Conservation (phyloP, 805 yeast genomes). For the Starmera pachycereana region DNA sequence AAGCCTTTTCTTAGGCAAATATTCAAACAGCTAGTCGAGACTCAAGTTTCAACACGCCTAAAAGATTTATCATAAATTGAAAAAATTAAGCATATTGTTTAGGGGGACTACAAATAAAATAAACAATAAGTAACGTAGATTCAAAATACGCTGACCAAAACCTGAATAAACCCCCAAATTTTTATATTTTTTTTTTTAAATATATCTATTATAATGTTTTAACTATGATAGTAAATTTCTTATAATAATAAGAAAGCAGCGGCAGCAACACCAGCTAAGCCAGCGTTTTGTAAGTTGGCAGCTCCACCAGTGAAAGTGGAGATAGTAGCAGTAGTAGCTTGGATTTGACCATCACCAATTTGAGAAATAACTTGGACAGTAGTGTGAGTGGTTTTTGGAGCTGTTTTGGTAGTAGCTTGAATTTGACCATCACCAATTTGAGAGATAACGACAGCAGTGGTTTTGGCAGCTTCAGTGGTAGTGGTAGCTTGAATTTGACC, state of each 20-base stretch:
- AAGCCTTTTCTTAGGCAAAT: no score
- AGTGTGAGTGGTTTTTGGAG: conserved; percentile 21
- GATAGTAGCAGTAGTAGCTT: conserved; percentile 12
- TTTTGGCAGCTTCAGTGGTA: conserved; percentile 24
- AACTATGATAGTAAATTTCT: background rate
- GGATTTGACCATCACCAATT: conserved; percentile 11
- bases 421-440: conserved; percentile 13
- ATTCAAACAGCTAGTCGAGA: no score
- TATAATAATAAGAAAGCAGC: conserved; percentile 11
- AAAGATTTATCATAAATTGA: no score
- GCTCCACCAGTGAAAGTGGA: conserved; percentile 21
- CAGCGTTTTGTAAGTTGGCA: conserved; percentile 11
- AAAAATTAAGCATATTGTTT: no score
- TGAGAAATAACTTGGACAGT: conserved; percentile 34
- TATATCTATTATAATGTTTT: no score
- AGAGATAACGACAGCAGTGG: conserved; percentile 35
- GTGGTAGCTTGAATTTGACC: conserved; percentile 23
- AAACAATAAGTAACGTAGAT: no score
- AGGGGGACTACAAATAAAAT: no score
- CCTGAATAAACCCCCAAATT: no score
- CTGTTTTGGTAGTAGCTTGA: conserved; percentile 7
- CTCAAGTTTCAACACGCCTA: no score
- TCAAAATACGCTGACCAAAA: no score
- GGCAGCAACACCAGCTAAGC: conserved; percentile 14
- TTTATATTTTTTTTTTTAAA: no score